These are phyloP conservation scores for Sonneratia caseolaris DNA, from an alignment of 345 rosid species.

Conservation along the genomic window DNA sequence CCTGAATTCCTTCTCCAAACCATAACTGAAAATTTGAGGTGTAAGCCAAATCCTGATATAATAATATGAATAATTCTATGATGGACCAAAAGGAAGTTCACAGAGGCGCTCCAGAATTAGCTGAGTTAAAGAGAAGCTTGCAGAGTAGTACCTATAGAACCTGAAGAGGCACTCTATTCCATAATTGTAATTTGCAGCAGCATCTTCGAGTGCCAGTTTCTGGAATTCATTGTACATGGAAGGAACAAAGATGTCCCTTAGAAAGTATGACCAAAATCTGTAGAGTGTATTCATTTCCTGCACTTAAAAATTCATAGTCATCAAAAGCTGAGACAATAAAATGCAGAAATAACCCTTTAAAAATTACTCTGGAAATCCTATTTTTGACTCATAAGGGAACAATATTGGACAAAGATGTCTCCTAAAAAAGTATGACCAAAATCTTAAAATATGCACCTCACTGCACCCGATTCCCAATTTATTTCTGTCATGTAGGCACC, in stretches of 20 bases:
- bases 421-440: neutral
- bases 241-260: conserved; percentile 60
- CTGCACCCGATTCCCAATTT: conserved; percentile 85
- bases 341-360: neutral
- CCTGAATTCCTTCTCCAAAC: conserved; percentile 69
- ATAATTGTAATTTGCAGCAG: conserved; percentile 67
- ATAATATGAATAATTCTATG: neutral
- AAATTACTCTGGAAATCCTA: neutral
- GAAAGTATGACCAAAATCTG: conserved; percentile 94
- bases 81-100: neutral
- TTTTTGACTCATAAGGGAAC: neutral
- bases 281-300: conserved; percentile 98
- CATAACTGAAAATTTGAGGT: conserved; percentile 44
- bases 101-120: too few relatives aligned
- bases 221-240: conserved; percentile 84
- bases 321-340: neutral
- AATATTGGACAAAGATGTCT: too few relatives aligned
- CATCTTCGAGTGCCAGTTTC: conserved; percentile 82
- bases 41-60: neutral
- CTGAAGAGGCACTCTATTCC: conserved; percentile 96
- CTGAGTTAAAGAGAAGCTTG: neutral
- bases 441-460: conserved; percentile 45
- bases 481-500: conserved; percentile 89
- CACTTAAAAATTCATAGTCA: conserved; percentile 9
- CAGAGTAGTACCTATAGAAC: conserved; percentile 65